Base-by-base conservation (phyloP, 306 rosid species). In the Casuarina cunninghamiana region DNA sequence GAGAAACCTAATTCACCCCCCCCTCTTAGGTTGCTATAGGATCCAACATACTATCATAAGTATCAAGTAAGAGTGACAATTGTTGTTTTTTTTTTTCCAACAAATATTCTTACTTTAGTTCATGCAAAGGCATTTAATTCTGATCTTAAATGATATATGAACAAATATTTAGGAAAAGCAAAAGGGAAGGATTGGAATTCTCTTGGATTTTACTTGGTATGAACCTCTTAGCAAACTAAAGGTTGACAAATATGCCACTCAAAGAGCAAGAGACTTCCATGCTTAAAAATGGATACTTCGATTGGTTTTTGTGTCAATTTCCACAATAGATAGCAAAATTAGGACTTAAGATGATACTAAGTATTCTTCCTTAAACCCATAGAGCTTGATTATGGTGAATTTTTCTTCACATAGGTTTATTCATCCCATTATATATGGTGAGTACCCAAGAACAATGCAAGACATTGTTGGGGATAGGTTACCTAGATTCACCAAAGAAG, bases 251-350 rank as follows among this genome's bases (percentile, higher is more conserved):
- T 84, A 82, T 71, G 98, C 98, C 44, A 97, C 98, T 77, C 98
- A 94, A 69, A 87, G 98, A 87, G 98, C 98, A 5, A 91, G 93
- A 78, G 98, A 94, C 84, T 94, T 94, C 74, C 98, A 94, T 66
- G 32, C 91, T 76, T 21, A 17, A 66, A 11, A 42, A 4, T 13
- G 5, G 16, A n/a, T 17, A 66, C 7, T 8, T 46, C 5, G 50
- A 46, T 46, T 46, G 50, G 10, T 46, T 46, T 46, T 2, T 11
- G 0, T 1, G 50, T 9, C 50, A 46, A 8, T 4, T 1, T 44
- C 9, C 8, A 9, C 48, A 26, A 26, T 26, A 26, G 32, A 26
- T 26, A 26, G 32, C 32, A 26, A 26, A 26, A 26, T 26, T 26
- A 26, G 32, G 32, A 26, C 32, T 46, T 46, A 46, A 8, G 50